phyloP scores from a whole-genome alignment of 1,284 basidiomycete species.

The Irpex sp. region DNA sequence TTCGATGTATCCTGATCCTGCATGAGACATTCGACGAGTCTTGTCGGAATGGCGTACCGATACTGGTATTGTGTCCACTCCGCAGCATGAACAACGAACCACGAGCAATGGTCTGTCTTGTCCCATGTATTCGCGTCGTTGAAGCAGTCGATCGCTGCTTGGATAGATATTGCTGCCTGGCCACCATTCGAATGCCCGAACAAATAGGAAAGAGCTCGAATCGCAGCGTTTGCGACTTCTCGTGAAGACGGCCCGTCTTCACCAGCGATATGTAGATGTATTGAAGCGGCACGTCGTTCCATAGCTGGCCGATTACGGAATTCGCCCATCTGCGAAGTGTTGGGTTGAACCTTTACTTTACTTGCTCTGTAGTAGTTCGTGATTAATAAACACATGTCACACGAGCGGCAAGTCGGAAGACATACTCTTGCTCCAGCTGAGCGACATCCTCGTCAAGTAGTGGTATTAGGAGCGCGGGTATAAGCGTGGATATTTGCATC shows the following conservation, averaged over 20 bases:
- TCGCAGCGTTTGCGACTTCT: slow-evolving; percentile 74
- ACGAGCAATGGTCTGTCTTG: slow-evolving; percentile 74
- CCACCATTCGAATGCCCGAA: slow-evolving; percentile 74
- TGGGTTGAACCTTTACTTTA: slow-evolving; percentile 62
- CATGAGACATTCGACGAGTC: slow-evolving; percentile 79
- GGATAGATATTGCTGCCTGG: slow-evolving; percentile 74
- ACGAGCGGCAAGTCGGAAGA: slow-evolving; percentile 11
- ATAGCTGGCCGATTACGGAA: slow-evolving; percentile 73
- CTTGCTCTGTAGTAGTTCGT: slow-evolving; percentile 39
- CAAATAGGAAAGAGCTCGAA: slow-evolving; percentile 73
- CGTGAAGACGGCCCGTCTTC: slow-evolving; percentile 77
- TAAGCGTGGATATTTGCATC: slow-evolving; percentile 67
- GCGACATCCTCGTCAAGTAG: slow-evolving; percentile 62
- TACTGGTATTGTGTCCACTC: slow-evolving; percentile 92
- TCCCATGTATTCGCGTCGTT: slow-evolving; percentile 68
- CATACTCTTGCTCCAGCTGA: slow-evolving; percentile 69
- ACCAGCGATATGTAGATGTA: slow-evolving; percentile 84
- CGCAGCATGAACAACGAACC: slow-evolving; percentile 75
- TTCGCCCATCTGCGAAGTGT: slow-evolving; percentile 76
- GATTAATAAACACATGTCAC: slow-evolving; percentile 7
- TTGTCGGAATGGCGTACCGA: slow-evolving; percentile 85
- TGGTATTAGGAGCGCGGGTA: slow-evolving; percentile 73
- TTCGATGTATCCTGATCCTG: slow-evolving; percentile 59
- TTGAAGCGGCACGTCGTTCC: slow-evolving; percentile 81
- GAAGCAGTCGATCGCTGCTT: slow-evolving; percentile 66